phyloP scores from a whole-genome alignment of 83 land plant genomes.

The Picea abies region DNA sequence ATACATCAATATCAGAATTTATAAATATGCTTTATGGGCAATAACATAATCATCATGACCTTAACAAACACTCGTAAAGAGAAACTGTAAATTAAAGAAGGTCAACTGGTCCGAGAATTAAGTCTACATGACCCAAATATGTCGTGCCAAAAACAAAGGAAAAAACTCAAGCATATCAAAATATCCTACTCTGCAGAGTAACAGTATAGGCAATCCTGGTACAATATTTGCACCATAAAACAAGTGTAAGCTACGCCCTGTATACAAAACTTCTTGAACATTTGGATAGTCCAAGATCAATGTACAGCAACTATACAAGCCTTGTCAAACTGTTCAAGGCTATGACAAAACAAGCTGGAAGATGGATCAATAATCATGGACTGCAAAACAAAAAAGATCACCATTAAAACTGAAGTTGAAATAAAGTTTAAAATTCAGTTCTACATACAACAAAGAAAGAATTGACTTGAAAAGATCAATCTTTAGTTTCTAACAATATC shows the following conservation, averaged over 20 bases:
- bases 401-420: neutral
- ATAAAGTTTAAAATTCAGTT: neutral
- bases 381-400: neutral
- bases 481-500: too few relatives aligned
- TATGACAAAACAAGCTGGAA: neutral
- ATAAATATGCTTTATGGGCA: too few relatives aligned
- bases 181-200: too few relatives aligned
- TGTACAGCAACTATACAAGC: slow-evolving; percentile 12
- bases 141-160: too few relatives aligned
- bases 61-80: too few relatives aligned
- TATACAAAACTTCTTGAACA: slow-evolving; percentile 4
- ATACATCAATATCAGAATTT: too few relatives aligned
- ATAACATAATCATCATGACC: too few relatives aligned
- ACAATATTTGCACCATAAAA: neutral
- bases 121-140: too few relatives aligned
- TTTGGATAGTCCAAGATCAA: slow-evolving; percentile 12
- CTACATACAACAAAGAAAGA: neutral
- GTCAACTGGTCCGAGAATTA: too few relatives aligned
- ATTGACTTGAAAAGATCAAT: neutral
- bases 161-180: too few relatives aligned
- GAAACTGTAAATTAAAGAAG: too few relatives aligned
- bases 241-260: neutral
- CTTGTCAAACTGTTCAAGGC: too few relatives aligned
- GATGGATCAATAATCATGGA: neutral
- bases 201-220: neutral